phyloP scores from a whole-genome alignment of 371 early-diverging fungal genomes.

The Lichtheimia ornata region DNA sequence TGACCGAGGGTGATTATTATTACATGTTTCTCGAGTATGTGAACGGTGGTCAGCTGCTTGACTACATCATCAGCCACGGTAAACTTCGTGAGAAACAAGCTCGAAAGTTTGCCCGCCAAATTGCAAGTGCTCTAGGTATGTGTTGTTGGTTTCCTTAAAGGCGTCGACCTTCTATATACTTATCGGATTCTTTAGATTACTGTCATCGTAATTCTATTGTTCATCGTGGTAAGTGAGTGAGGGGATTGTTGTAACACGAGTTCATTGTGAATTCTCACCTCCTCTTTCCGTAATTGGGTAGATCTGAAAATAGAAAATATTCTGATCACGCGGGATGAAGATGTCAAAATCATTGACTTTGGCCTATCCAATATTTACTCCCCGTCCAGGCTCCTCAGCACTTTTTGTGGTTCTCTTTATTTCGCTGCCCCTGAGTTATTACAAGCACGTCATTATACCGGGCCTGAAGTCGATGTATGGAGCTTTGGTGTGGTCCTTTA shows the following conservation, averaged over 20 bases:
- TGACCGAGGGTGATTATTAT: constrained; percentile 71
- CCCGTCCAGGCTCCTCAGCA: constrained; percentile 61
- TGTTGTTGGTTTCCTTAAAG: neutral
- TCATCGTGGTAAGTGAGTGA: constrained; percentile 53
- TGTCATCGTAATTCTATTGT: constrained; percentile 72
- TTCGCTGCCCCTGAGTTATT: constrained; percentile 89
- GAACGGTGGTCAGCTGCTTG: constrained; percentile 74
- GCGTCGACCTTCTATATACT: neutral
- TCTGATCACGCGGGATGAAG: constrained; percentile 57
- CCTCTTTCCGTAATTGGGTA: constrained; percentile 67
- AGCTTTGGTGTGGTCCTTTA: constrained; percentile 88
- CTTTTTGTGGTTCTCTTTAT: constrained; percentile 85
- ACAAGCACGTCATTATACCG: constrained; percentile 77
- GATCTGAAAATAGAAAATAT: constrained; percentile 96
- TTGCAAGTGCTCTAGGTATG: constrained; percentile 75
- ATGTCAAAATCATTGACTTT: constrained; percentile 81
- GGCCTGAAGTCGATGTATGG: constrained; percentile 94
- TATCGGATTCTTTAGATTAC: constrained; percentile 34
- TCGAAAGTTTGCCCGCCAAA: constrained; percentile 73
- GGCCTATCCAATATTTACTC: constrained; percentile 87
- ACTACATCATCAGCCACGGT: constrained; percentile 74
- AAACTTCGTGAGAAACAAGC: constrained; percentile 75
- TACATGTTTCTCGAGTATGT: constrained; percentile 90
- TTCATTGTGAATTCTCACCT: constrained; percentile 30
- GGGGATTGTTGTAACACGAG: constrained; percentile 12